Evolutionary conservation across 345 rosid genomes (phyloP).

Genomic region (Salix suchowensis): DNA sequence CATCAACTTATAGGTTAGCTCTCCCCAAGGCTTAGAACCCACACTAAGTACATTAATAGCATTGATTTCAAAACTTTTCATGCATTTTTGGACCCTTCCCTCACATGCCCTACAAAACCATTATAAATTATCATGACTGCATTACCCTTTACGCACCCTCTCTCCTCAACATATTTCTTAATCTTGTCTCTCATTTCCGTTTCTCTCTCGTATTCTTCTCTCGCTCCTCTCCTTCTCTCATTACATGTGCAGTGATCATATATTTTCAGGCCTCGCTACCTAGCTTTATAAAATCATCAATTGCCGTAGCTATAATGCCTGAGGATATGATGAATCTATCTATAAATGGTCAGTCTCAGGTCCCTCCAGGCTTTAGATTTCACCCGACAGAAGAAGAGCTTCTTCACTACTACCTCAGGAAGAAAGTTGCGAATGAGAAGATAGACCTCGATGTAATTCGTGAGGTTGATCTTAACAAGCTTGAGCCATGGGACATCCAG

Average conservation of each 20-base stretch:
- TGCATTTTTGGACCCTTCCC: slow-evolving; percentile 35
- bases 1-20: slow-evolving; percentile 38
- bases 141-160: slow-evolving; percentile 49
- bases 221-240: neutral
- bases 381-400: slow-evolving; percentile 98
- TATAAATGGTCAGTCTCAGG: slow-evolving; percentile 87
- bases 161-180: neutral
- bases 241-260: neutral
- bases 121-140: slow-evolving; percentile 68
- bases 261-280: neutral
- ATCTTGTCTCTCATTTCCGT: neutral
- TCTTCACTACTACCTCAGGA: slow-evolving; percentile 84
- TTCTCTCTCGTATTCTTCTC: neutral
- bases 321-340: slow-evolving; percentile 64
- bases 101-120: slow-evolving; percentile 44
- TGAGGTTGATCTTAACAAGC: slow-evolving; percentile 98
- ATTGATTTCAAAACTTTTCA: slow-evolving; percentile 42
- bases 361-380: slow-evolving; percentile 98
- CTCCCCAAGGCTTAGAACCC: slow-evolving; percentile 36
- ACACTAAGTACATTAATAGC: slow-evolving; percentile 41
- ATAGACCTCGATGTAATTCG: slow-evolving; percentile 95
- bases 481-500: slow-evolving; percentile 99
- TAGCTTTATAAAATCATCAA: neutral
- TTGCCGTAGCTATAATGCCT: slow-evolving; percentile 10
- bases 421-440: slow-evolving; percentile 77